Percentiles rank a stretch among this genome's conserved stretches.
Conservation (phyloP, 1,284 basidiomycete species). For the Leccinum variabile region DNA sequence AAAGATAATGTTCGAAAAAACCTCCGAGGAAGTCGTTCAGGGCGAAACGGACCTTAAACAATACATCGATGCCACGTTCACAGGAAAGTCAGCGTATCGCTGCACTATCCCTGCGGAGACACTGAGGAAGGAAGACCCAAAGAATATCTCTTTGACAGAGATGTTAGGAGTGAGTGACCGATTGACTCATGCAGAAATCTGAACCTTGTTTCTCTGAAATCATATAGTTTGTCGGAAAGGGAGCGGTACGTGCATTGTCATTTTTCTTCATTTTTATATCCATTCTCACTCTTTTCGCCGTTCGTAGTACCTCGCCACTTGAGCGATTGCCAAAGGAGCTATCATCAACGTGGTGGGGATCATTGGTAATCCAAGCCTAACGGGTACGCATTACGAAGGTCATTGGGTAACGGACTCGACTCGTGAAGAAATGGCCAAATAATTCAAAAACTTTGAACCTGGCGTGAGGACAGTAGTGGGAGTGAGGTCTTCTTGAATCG, state of each 20-base stretch:
- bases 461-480: conserved; percentile 42
- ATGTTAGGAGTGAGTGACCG: conserved; percentile 15
- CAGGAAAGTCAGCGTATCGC: conserved; percentile 23
- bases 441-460: conserved; percentile 43
- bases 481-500: conserved; percentile 26
- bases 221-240: conserved; percentile 17
- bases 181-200: background rate
- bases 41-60: conserved; percentile 12
- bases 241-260: conserved; percentile 7
- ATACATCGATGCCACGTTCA: conserved; percentile 22
- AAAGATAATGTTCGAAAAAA: conserved; percentile 22
- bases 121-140: conserved; percentile 9
- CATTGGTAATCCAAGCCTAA: conserved; percentile 35
- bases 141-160: conserved; percentile 4
- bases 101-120: conserved; percentile 19
- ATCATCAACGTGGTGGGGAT: conserved; percentile 46
- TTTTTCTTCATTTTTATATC: background rate
- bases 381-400: conserved; percentile 37
- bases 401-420: conserved; percentile 37
- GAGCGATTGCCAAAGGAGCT: conserved; percentile 43
- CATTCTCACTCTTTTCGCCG: background rate
- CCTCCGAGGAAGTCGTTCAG: conserved; percentile 3
- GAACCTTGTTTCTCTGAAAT: background rate
- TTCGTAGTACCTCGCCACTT: conserved; percentile 40
- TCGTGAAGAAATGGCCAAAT: conserved; percentile 30